Base-by-base conservation (phyloP, 495 filamentous ascomycete genomes). In the Aspergillus bertholletiae region DNA sequence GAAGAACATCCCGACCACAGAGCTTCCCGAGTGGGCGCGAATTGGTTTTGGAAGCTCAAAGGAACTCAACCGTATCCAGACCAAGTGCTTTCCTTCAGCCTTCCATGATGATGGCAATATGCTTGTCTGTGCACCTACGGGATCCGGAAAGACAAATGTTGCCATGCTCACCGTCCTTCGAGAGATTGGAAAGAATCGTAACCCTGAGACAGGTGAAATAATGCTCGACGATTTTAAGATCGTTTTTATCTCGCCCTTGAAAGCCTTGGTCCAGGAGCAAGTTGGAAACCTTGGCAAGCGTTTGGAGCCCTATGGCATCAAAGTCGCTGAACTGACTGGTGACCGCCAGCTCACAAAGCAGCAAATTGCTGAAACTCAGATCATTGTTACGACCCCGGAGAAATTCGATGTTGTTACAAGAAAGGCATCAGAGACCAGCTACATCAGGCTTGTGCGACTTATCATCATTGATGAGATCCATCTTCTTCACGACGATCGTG, bases 401-500 rank as follows among this genome's bases (percentile, higher is more conserved):
- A 99, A 99, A 74, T 99, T 88, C 86, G 94, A 99, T 74, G 95
- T 99, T 53, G 96, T 99, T 61, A 99, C 95, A 5, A 85, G 94
- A 60, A 99, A 99, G 72, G 95, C 93, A 4, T 96, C 93, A 0
- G 94, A 99, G 70, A 81, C 92, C 50, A 93, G 92, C 58, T 99
- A 99, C 70, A 99, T 91, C 30, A 97, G 95, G 59, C 84, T 99
- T 23, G 93, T 99, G 15, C 85, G 93, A 24, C 80, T 99, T 2
- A 87, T 99, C 49, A 88, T 97, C 62, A 96, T 99, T 57, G 94
- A 99, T 58, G 94, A 99, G 68, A 97, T 99, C 62, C 94, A 99
- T 74, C 79, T 99, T 54, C 80, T 99, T 27, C 94, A 99, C 68
- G 94, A 99, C 64, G 94, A 99, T 50, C 89, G 94, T 77, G 94